A percentile compares a stretch with the other conserved stretches of the same genome.
Evolutionary conservation across 2,329 filamentous ascomycete species (phyloP).

Genomic region (Aspergillus phoenicis): DNA sequence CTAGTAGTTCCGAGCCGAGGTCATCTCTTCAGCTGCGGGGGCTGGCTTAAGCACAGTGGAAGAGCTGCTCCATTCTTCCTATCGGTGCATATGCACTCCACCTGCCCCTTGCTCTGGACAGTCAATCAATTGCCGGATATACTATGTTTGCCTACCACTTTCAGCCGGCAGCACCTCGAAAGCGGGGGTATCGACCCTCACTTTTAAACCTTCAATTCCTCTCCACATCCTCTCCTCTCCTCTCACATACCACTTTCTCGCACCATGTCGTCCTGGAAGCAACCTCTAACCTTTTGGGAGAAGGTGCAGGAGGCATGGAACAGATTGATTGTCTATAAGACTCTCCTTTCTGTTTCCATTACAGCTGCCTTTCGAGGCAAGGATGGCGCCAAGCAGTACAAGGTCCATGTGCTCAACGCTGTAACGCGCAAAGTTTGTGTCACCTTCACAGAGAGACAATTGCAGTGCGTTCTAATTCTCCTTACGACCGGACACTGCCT

Average conservation of each 20-base stretch:
- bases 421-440: slow-evolving; percentile 31
- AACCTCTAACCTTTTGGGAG: slow-evolving; percentile 38
- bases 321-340: slow-evolving; percentile 29
- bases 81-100: too few relatives aligned
- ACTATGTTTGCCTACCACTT: background rate
- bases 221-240: background rate
- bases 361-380: slow-evolving; percentile 44
- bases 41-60: too few relatives aligned
- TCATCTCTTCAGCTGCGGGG: background rate
- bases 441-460: slow-evolving; percentile 32
- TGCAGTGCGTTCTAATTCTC: slow-evolving; percentile 32
- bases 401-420: slow-evolving; percentile 37
- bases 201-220: background rate
- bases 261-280: slow-evolving; percentile 18
- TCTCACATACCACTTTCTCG: background rate
- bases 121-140: too few relatives aligned
- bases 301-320: slow-evolving; percentile 19
- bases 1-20: background rate
- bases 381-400: slow-evolving; percentile 38
- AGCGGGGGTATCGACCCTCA: background rate
- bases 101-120: too few relatives aligned
- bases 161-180: background rate
- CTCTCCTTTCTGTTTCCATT: slow-evolving; percentile 33
- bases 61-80: too few relatives aligned
- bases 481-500: background rate